phyloP scores from a whole-genome alignment of 352 stramenopile genomes.

The Phytophthora foliorum region DNA sequence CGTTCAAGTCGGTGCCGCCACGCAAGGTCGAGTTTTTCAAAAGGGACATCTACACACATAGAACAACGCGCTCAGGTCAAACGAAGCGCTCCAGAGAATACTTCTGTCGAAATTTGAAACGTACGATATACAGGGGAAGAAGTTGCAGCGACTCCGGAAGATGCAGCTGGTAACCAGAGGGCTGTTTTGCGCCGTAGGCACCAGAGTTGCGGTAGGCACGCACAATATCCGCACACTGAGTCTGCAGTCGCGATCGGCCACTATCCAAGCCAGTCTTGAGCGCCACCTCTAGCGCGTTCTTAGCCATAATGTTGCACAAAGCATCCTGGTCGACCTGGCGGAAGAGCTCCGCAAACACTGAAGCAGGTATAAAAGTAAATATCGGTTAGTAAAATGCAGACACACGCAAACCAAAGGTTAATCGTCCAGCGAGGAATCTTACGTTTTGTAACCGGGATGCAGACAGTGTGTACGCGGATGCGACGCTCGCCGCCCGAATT shows the following conservation, averaged over 20 bases:
- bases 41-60: conserved; percentile 91
- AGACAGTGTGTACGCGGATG: conserved; percentile 98
- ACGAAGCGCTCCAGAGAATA: conserved; percentile 3
- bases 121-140: conserved; percentile 95
- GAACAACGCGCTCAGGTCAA: conserved; percentile 13
- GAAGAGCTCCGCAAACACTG: conserved; percentile 94
- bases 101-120: conserved; percentile 24
- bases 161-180: conserved; percentile 81
- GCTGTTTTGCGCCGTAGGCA: conserved; percentile 74
- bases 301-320: conserved; percentile 96
- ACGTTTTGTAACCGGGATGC: conserved; percentile 93
- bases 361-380: conserved; percentile 6
- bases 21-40: conserved; percentile 98
- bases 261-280: conserved; percentile 96
- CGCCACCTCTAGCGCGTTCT: conserved; percentile 94
- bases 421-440: conserved; percentile 30
- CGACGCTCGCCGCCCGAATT: conserved; percentile 96
- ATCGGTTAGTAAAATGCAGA: background rate
- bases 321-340: conserved; percentile 94
- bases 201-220: conserved; percentile 89
- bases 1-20: conserved; percentile 96
- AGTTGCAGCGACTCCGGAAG: conserved; percentile 94
- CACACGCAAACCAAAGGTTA: background rate
- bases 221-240: conserved; percentile 95
- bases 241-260: conserved; percentile 93